Evolutionary conservation across 257 asterid species (phyloP).

Genomic region (Schizonepeta tenuifolia): DNA sequence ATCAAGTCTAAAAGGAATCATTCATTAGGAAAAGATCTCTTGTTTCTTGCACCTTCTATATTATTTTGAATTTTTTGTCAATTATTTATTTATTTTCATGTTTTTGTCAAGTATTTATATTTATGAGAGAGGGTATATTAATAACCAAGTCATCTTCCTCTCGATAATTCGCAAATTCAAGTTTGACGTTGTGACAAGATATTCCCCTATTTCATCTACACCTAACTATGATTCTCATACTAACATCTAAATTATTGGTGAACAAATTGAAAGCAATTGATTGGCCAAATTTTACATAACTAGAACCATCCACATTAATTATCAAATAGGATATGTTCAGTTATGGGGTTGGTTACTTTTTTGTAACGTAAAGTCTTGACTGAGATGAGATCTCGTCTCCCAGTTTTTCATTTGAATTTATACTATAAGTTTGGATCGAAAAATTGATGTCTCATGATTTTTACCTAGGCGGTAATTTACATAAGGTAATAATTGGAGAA

Average conservation of each 20-base stretch:
- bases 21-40: not conserved
- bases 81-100: too few relatives aligned
- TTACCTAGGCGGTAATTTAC: too few relatives aligned
- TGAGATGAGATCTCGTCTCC: too few relatives aligned
- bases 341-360: not conserved
- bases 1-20: not conserved
- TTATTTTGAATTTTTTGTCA: not conserved
- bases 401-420: too few relatives aligned
- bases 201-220: not conserved
- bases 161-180: not conserved
- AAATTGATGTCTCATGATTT: too few relatives aligned
- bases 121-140: not conserved
- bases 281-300: not conserved
- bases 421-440: too few relatives aligned
- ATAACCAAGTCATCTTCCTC: not conserved
- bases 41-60: constrained; percentile 33
- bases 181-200: too few relatives aligned
- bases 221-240: not conserved
- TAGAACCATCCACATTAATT: not conserved
- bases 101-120: not conserved
- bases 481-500: too few relatives aligned
- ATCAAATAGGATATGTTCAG: not conserved
- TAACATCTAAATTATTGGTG: constrained; percentile 7
- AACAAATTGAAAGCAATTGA: constrained; percentile 1
- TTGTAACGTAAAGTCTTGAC: too few relatives aligned